Evolutionary conservation across 139 green algal genomes (phyloP).

Genomic region (Chlamydomonas eustigma): DNA sequence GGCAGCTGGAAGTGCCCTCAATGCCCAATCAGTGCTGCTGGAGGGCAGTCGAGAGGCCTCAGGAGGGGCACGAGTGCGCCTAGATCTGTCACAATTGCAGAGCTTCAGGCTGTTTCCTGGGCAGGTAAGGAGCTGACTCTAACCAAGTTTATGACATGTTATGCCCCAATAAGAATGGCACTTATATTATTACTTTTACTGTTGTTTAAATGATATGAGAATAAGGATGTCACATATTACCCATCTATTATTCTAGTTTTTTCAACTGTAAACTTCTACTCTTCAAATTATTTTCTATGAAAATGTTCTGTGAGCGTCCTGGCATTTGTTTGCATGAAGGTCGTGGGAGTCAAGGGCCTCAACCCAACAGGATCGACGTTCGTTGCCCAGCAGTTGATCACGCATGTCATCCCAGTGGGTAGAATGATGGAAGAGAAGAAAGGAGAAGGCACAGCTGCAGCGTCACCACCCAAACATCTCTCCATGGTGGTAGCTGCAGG

Average conservation of each 20-base stretch:
- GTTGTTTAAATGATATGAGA: too few species aligned
- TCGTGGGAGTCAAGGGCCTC: slow-evolving; percentile 60
- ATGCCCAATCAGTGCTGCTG: slow-evolving; percentile 63
- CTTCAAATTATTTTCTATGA: too few species aligned
- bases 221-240: too few species aligned
- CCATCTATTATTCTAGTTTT: too few species aligned
- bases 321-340: slow-evolving; percentile 18
- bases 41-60: slow-evolving; percentile 61
- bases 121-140: slow-evolving; percentile 47
- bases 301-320: too few species aligned
- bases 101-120: slow-evolving; percentile 67
- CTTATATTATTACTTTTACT: too few species aligned
- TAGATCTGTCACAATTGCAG: slow-evolving; percentile 62
- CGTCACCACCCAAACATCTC: too few species aligned
- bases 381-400: slow-evolving; percentile 58
- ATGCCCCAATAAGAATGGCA: too few species aligned
- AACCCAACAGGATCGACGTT: slow-evolving; percentile 76
- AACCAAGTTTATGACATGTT: too few species aligned
- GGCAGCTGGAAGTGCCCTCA: slow-evolving; percentile 51
- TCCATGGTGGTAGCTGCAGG: slow-evolving; percentile 58
- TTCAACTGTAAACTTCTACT: too few species aligned
- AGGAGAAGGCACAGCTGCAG: background rate
- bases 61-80: slow-evolving; percentile 54
- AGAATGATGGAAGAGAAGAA: background rate
- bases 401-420: slow-evolving; percentile 35